These are phyloP conservation scores for Penicillium sp. DNA, from an alignment of 2,329 filamentous ascomycete species.

Conservation along the genomic window DNA sequence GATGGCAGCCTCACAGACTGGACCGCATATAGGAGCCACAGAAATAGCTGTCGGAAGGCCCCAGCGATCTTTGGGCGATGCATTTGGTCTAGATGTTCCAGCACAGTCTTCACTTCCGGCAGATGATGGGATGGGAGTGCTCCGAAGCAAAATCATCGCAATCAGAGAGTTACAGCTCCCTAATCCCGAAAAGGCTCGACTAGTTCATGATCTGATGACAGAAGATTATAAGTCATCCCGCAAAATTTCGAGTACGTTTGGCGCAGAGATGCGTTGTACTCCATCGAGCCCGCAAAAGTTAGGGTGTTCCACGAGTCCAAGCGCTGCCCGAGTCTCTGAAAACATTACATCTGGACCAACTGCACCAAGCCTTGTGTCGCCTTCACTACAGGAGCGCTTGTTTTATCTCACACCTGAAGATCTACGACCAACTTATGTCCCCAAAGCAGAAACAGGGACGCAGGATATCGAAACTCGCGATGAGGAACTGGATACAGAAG, in stretches of 20 bases:
- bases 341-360: constrained; percentile 27
- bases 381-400: constrained; percentile 29
- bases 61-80: background rate
- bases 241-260: constrained; percentile 13
- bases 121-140: constrained; percentile 70
- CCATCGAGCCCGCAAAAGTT: constrained; percentile 25
- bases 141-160: constrained; percentile 64
- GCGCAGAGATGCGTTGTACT: constrained; percentile 17
- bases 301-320: constrained; percentile 31
- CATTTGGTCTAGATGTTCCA: constrained; percentile 17
- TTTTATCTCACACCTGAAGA: constrained; percentile 53
- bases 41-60: background rate
- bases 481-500: constrained; percentile 45
- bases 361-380: constrained; percentile 27
- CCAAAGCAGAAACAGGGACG: constrained; percentile 37
- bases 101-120: constrained; percentile 54
- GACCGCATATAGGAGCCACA: background rate
- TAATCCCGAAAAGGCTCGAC: constrained; percentile 62
- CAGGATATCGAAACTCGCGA: constrained; percentile 23
- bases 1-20: background rate
- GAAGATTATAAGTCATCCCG: constrained; percentile 60
- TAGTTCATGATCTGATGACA: constrained; percentile 68
- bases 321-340: constrained; percentile 30
- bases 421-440: constrained; percentile 63
- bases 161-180: constrained; percentile 62